phyloP scores from a whole-genome alignment of 352 stramenopile species.

The Phytophthora melonis region DNA sequence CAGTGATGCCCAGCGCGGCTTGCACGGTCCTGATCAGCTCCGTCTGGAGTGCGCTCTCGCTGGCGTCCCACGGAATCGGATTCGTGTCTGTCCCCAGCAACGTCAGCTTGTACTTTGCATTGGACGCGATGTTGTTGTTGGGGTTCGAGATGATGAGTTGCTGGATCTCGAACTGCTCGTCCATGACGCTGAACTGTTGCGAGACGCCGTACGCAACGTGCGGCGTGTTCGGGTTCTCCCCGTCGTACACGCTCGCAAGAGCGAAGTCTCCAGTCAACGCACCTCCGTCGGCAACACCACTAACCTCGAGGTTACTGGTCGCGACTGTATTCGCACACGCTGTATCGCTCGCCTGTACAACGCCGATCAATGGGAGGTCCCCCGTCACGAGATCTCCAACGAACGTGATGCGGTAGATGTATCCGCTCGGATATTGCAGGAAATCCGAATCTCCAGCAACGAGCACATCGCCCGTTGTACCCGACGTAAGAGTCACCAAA shows the following conservation, averaged over 20 bases:
- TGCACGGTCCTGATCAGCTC: conserved; percentile 31
- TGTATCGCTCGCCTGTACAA: conserved; percentile 10
- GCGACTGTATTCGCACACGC: conserved; percentile 11
- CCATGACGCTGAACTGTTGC: conserved; percentile 77
- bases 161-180: conserved; percentile 77
- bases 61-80: conserved; percentile 66
- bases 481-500: conserved; percentile 45
- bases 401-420: conserved; percentile 74
- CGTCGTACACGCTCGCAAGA: conserved; percentile 55
- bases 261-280: conserved; percentile 47
- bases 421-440: conserved; percentile 57
- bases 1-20: neutral
- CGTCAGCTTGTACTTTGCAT: neutral
- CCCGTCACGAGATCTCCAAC: conserved; percentile 64
- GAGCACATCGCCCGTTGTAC: conserved; percentile 48
- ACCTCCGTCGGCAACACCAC: conserved; percentile 35
- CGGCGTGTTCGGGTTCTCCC: conserved; percentile 47
- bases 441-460: conserved; percentile 60
- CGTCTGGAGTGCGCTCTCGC: conserved; percentile 38
- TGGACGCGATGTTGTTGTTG: neutral
- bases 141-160: conserved; percentile 58
- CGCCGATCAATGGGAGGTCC: conserved; percentile 47
- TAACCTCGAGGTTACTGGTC: conserved; percentile 32
- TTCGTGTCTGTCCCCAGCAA: conserved; percentile 22
- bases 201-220: conserved; percentile 69